Evolutionary conservation across 2,329 filamentous ascomycete species (phyloP), one percentile per base, ranked within the genome.

Genomic region (Fusarium sp.): DNA sequence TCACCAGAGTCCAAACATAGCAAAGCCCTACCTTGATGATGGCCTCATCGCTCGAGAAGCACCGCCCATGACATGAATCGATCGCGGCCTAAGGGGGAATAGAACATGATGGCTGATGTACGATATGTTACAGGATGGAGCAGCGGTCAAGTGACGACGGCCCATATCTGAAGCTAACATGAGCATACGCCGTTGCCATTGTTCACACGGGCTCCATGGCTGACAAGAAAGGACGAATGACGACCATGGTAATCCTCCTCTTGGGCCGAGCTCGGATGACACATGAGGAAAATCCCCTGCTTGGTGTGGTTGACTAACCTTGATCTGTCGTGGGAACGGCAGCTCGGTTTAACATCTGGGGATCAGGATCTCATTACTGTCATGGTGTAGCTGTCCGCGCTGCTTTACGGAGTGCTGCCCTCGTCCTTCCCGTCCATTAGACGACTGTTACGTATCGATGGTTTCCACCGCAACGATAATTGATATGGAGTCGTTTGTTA

Each of bases 111-210:
- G 28, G 50, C 56, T 48, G 30, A 19, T 43, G 48, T 50, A 42
- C 58, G 36, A 39, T 44, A 43, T 58, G 59, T 58, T 57, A 63
- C 60, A 63, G 52, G 53, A 46, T 49, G 58, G 67, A 70, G 67
- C 71, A 57, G 70, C 67, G 69, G 71, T 72, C 71, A 72, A 73
- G 65, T 70, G 69, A 72, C 53, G 65, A 56, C 47, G 69, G 56
- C 61, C 61, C 61, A 65, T 67, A 71, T 60, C 51, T 65, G 48
- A 49, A 67, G 62, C 62, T 72, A 55, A 62, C 47, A 70, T 43
- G 52, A 65, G 62, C 68, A 65, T 62, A 57, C 50, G 52, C 45
- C 54, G 55, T 50, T 47, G 40, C 50, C 40, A 56, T 47, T 61
- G 49, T 65, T 68, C 66, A 61, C 57, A 69, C 48, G 69, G 61